phyloP scores from a whole-genome alignment of 2,329 filamentous ascomycete species.

The Penicillium rolfsii region DNA sequence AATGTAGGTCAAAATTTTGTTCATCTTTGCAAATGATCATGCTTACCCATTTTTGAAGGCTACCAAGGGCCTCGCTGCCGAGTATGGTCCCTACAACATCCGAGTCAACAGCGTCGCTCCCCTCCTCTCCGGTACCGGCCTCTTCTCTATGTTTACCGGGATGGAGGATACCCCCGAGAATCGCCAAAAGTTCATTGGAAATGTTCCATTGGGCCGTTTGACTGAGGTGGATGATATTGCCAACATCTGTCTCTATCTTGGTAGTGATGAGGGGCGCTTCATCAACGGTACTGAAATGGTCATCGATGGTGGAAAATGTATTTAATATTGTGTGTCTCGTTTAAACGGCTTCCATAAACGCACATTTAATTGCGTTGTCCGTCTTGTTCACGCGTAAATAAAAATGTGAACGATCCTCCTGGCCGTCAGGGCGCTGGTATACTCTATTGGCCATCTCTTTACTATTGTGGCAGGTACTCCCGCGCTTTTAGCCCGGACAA shows the following conservation, averaged over 20 bases:
- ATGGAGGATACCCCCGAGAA: slow-evolving; percentile 52
- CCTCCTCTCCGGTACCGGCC: slow-evolving; percentile 66
- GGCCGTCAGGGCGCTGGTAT: neutral
- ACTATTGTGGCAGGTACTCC: neutral
- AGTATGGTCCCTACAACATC: slow-evolving; percentile 73
- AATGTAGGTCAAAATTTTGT: slow-evolving; percentile 33
- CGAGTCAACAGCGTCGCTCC: slow-evolving; percentile 74
- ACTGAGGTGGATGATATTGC: slow-evolving; percentile 64
- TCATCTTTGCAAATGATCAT: neutral
- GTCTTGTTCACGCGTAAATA: no score
- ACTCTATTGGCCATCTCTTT: neutral
- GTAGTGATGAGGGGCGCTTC: slow-evolving; percentile 71
- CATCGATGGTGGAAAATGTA: slow-evolving; percentile 60
- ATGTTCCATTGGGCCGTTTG: slow-evolving; percentile 49
- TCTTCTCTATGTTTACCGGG: slow-evolving; percentile 55
- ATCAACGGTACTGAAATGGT: slow-evolving; percentile 73
- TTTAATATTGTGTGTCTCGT: slow-evolving; percentile 24
- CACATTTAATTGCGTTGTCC: no score
- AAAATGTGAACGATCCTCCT: neutral
- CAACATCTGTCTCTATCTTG: slow-evolving; percentile 70
- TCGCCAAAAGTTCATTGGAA: slow-evolving; percentile 48
- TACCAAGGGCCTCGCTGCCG: slow-evolving; percentile 69
- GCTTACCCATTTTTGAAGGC: slow-evolving; percentile 45
- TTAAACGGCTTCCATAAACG: no score
- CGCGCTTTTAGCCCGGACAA: neutral